Base-by-base conservation (phyloP, 805 yeast genomes). In the Wickerhamiella musiphila region DNA sequence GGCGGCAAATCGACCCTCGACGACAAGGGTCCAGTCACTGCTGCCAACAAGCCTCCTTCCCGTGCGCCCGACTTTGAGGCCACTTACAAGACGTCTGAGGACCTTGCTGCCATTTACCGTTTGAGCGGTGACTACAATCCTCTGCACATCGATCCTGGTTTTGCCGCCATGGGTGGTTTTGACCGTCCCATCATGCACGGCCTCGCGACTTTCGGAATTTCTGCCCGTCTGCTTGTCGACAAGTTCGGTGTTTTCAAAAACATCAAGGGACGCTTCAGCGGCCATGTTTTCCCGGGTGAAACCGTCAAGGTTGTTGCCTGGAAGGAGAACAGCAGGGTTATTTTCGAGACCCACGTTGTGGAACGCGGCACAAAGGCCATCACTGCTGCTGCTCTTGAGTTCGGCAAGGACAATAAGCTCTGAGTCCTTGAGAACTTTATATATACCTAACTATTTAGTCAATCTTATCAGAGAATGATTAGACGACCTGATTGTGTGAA, bases 121-220 rank as follows among this genome's bases (percentile, higher is more conserved):
- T 63, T 86, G 39, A 75, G 86, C 39, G 96, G 94, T 34, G 98
- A 86, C 61, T 74, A 73, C 55, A 86, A 86, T 56, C 98, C 98
- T 38, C 66, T 86, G 46, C 98, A 84, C 60, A 75, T 86, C 51
- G 96, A 86, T 58, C 95, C 96, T 13, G 63, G 54, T 19, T 77
- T 84, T 57, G 95, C 96, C 11, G 69, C 73, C 41, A 78, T 78
- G 35, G 95, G 86, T 29, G 77, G 76, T 39, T 86, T 86, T 54
- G 72, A 71, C 30, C 59, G 61, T 34, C 98, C 98, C 30, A 86
- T 86, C 45, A 66, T 86, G 43, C 98, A 86, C 58, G 98, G 98
- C 26, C 66, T 86, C 56, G 78, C 92, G 48, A 67, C 79, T 13
- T 70, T 79, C 52, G 98, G 98, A 39, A 68, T 84, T 37, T 60